Base-by-base conservation (phyloP, 1,139 yeast genomes). In the Suhomyces panamericanus region DNA sequence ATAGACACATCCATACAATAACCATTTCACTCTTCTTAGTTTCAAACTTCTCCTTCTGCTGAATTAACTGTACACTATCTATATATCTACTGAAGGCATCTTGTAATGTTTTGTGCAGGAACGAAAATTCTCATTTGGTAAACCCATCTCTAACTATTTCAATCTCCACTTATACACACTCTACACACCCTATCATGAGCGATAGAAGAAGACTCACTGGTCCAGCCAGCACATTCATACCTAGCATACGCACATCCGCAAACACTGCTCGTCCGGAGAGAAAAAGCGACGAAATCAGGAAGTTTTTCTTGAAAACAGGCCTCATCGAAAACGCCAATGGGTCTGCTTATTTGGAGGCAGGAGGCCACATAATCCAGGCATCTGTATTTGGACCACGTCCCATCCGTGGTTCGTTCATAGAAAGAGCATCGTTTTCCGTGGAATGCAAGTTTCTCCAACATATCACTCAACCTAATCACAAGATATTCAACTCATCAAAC, bases 331-430 rank as follows among this genome's bases (percentile, higher is more conserved):
- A 87, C 53, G 85, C 93, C 38, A 85, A 84, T 57, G 98, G 98
- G 2, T 88, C 96, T 9, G 78, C 95, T 11, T 87, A 85, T 56
- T 62, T 88, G 32, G 97, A 91, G 62, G 73, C 78, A 11, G 85
- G 79, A 13, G 77, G 76, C 41, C 78, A 81, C 27, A 74, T 83
- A 33, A 67, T 90, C 7, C 81, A 85, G 49, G 84, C 85, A 1
- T 77, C 90, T 1, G 85, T 91, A 0, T 88, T 85, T 63, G 98
- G 97, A 0, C 97, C 98, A 10, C 76, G 93, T 52, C 96, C 97
- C 6, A 83, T 87, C 39, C 73, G 88, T 50, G 90, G 91, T 0
- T 78, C 88, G 1, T 87, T 87, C 60, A 74, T 81, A 29, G 83
- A 85, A 35, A 73, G 81, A 46, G 95, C 95, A 1, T 73, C 81